phyloP scores from a whole-genome alignment of 805 yeast species.

The Lachancea fermentati region DNA sequence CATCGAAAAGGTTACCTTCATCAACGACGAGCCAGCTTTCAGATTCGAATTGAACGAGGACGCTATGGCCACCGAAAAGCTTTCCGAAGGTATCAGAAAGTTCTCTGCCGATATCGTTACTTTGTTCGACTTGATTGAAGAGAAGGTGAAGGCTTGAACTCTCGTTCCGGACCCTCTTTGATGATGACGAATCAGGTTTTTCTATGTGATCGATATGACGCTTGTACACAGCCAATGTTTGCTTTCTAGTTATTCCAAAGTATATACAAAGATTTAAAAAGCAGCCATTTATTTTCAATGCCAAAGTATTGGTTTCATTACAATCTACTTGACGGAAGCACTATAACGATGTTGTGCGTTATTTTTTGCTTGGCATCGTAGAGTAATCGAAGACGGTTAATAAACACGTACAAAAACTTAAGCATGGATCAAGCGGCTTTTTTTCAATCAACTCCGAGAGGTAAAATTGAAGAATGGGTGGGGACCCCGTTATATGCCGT shows the following conservation, averaged over 20 bases:
- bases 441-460: too few relatives aligned
- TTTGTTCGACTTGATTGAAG: conserved; percentile 59
- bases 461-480: too few relatives aligned
- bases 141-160: conserved; percentile 42
- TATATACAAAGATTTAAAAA: neutral
- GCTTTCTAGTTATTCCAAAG: neutral
- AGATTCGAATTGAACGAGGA: conserved; percentile 90
- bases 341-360: neutral
- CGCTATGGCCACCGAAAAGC: conserved; percentile 97
- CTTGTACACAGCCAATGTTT: neutral
- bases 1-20: conserved; percentile 65
- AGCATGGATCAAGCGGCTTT: too few relatives aligned
- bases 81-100: conserved; percentile 95
- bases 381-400: too few relatives aligned
- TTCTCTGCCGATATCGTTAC: conserved; percentile 91
- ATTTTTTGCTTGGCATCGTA: too few relatives aligned
- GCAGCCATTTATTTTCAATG: neutral
- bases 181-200: neutral
- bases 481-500: too few relatives aligned
- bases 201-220: neutral
- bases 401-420: too few relatives aligned
- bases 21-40: conserved; percentile 85
- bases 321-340: neutral
- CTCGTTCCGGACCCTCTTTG: neutral
- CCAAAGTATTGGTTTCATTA: too few relatives aligned